Percentiles rank a stretch among this genome's conserved stretches.
phyloP scores from a whole-genome alignment of 805 yeast species.

The Wickerhamomyces sydowiorum region DNA sequence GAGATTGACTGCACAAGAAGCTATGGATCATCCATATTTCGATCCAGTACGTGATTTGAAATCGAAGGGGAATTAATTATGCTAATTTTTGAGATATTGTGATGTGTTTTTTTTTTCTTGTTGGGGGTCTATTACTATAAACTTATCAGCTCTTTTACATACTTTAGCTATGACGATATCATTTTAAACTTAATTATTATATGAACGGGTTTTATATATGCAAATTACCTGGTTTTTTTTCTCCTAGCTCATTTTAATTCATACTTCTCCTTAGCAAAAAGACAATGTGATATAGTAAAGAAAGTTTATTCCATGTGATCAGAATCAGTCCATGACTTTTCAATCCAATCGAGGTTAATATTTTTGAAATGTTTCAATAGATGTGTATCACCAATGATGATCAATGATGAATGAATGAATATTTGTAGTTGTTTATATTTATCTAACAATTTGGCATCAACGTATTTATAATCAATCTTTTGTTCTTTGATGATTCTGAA shows the following conservation, averaged over 20 bases:
- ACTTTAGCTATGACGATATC: neutral
- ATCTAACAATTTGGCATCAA: neutral
- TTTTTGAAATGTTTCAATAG: neutral
- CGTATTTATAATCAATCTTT: too few species aligned
- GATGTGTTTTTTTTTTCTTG: neutral
- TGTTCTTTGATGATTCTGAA: too few species aligned
- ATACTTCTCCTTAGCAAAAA: too few species aligned
- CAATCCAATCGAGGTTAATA: neutral
- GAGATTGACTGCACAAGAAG: conserved; percentile 83
- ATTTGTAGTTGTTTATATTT: neutral
- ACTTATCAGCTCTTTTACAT: too few species aligned
- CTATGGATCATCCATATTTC: conserved; percentile 73
- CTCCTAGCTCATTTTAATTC: too few species aligned
- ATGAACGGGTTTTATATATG: too few species aligned
- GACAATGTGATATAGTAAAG: too few species aligned
- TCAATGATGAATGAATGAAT: neutral
- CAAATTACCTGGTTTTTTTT: too few species aligned
- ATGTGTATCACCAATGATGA: neutral
- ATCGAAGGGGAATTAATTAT: conserved; percentile 5
- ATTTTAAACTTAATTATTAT: neutral
- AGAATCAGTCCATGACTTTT: neutral
- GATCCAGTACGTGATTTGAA: conserved; percentile 24
- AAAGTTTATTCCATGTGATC: too few species aligned
- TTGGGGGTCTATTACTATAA: too few species aligned
- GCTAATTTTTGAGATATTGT: neutral